Conservation (phyloP, 2,329 filamentous ascomycete genomes). For the Alternaria atra region DNA sequence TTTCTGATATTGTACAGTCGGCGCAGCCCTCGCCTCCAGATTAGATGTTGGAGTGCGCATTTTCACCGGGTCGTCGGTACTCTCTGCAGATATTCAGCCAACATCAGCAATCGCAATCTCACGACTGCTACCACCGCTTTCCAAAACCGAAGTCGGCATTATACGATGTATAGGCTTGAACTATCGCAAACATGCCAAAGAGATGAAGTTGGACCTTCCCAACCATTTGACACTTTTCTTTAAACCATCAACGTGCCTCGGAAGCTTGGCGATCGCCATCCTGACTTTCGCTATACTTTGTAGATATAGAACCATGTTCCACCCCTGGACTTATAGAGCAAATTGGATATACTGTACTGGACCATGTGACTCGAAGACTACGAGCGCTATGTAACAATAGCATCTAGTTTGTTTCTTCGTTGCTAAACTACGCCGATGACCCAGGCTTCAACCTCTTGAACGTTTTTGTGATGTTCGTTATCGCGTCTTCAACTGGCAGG, state of each 20-base stretch:
- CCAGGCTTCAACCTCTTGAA: conserved; percentile 58
- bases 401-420: background rate
- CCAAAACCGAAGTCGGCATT: conserved; percentile 48
- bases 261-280: conserved; percentile 62
- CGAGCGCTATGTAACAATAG: background rate
- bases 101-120: conserved; percentile 19
- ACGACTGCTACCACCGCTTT: conserved; percentile 47
- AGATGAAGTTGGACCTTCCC: conserved; percentile 25
- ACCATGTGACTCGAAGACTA: background rate
- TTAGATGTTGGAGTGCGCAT: conserved; percentile 14
- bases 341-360: background rate
- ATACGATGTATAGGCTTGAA: conserved; percentile 60
- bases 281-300: conserved; percentile 57
- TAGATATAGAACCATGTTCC: background rate
- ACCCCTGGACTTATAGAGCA: background rate
- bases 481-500: conserved; percentile 72
- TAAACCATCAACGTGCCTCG: conserved; percentile 38
- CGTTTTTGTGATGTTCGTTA: conserved; percentile 64
- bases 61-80: conserved; percentile 19
- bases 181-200: conserved; percentile 31
- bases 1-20: conserved; percentile 15
- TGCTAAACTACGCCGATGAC: background rate
- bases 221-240: conserved; percentile 29
- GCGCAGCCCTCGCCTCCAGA: conserved; percentile 21
- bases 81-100: conserved; percentile 7